These are phyloP conservation scores for Scorias spongiosa DNA, from an alignment of 2,329 filamentous ascomycete genomes.

Conservation along the genomic window DNA sequence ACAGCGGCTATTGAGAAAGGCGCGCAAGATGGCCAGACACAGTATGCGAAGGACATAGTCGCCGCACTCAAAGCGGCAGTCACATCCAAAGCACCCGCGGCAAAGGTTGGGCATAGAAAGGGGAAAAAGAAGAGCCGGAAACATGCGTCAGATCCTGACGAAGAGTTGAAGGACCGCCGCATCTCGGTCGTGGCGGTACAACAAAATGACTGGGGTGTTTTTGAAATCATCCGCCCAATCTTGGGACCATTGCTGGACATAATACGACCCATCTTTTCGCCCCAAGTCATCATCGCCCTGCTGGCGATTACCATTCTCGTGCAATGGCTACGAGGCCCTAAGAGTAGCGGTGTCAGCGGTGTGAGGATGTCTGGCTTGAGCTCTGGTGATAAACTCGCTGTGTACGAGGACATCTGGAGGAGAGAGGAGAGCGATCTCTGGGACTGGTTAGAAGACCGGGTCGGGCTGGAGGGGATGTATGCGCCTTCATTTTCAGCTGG, in stretches of 20 bases:
- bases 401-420: conserved; percentile 88
- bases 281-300: conserved; percentile 63
- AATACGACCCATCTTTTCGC: conserved; percentile 54
- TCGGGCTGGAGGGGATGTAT: conserved; percentile 48
- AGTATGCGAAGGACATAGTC: conserved; percentile 69
- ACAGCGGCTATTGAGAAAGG: conserved; percentile 90
- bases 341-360: conserved; percentile 24
- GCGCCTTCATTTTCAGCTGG: conserved; percentile 8
- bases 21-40: conserved; percentile 73
- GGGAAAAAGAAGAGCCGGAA: conserved; percentile 40
- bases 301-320: conserved; percentile 58
- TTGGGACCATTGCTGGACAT: conserved; percentile 57
- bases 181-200: conserved; percentile 15
- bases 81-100: conserved; percentile 43
- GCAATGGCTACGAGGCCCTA: conserved; percentile 35
- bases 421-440: conserved; percentile 77
- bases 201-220: conserved; percentile 51
- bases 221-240: conserved; percentile 62
- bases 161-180: conserved; percentile 22
- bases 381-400: conserved; percentile 53
- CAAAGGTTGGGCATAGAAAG: conserved; percentile 26
- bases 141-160: conserved; percentile 34
- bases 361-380: conserved; percentile 26
- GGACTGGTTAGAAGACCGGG: conserved; percentile 83
- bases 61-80: conserved; percentile 59